These are phyloP conservation scores for Lactarius pseudohatsudake DNA, from an alignment of 768 basidiomycete species.

Conservation along the genomic window DNA sequence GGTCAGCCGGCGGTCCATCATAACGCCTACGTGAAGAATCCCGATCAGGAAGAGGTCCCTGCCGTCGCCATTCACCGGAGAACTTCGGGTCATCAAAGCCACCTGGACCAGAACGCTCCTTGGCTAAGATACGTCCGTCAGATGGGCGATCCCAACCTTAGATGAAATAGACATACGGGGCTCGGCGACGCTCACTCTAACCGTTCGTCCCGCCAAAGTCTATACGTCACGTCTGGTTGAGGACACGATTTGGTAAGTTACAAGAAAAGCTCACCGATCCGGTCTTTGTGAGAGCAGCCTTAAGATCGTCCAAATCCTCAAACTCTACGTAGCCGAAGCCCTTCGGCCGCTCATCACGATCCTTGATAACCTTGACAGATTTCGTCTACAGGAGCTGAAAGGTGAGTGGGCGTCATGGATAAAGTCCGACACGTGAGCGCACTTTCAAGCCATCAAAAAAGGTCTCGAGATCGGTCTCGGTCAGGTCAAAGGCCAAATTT, in stretches of 20 bases:
- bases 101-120: conserved; percentile 66
- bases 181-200: conserved; percentile 94
- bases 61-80: conserved; percentile 80
- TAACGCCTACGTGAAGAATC: conserved; percentile 66
- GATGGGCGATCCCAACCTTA: conserved; percentile 3
- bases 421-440: conserved; percentile 25
- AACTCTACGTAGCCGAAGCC: conserved; percentile 99
- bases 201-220: conserved; percentile 72
- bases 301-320: conserved; percentile 78
- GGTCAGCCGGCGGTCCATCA: conserved; percentile 51
- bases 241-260: background rate
- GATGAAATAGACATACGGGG: conserved; percentile 63
- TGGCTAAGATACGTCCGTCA: conserved; percentile 50
- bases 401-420: conserved; percentile 1
- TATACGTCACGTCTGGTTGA: conserved; percentile 33
- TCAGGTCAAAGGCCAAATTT: conserved; percentile 91
- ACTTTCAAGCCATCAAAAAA: conserved; percentile 76
- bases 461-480: conserved; percentile 73
- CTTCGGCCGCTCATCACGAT: conserved; percentile 91
- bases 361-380: conserved; percentile 89
- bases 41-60: conserved; percentile 79
- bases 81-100: conserved; percentile 72
- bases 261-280: conserved; percentile 55
- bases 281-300: conserved; percentile 73
- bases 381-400: conserved; percentile 52